Percentiles rank a stretch among this genome's conserved stretches.
Evolutionary conservation across 2,329 filamentous ascomycete species (phyloP).

Genomic region (Cadophora sp.): DNA sequence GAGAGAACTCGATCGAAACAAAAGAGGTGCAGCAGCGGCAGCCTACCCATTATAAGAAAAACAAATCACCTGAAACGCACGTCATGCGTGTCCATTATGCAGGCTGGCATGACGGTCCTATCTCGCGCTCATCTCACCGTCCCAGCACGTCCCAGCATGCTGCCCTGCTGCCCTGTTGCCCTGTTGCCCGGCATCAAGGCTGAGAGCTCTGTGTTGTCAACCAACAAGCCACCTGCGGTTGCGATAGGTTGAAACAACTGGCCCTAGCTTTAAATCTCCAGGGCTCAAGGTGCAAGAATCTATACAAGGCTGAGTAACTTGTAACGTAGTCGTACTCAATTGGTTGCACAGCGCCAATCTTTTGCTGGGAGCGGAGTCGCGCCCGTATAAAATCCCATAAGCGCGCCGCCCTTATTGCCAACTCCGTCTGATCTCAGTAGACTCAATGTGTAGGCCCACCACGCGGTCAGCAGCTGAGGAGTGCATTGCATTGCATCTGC

Average conservation of each 20-base stretch:
- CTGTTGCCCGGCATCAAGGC: conserved; percentile 2
- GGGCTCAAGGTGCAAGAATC: conserved; percentile 7
- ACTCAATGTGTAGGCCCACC: background rate
- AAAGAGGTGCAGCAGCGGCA: background rate
- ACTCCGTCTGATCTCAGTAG: background rate
- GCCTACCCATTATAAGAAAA: conserved; percentile 3
- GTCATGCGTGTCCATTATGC: conserved; percentile 15
- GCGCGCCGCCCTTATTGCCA: background rate
- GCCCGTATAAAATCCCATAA: conserved; percentile 10
- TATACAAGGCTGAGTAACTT: conserved; percentile 10
- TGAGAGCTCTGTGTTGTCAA: conserved; percentile 15
- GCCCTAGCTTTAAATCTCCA: background rate
- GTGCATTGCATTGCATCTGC: conserved; percentile 7
- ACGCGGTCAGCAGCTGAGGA: background rate
- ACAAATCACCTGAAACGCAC: conserved; percentile 4
- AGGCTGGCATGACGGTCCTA: background rate
- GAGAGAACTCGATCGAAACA: background rate
- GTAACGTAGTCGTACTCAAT: conserved; percentile 10
- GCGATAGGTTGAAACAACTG: conserved; percentile 6
- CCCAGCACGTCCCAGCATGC: no score
- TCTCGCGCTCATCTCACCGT: conserved; percentile 1
- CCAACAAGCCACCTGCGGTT: conserved; percentile 14
- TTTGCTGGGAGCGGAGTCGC: background rate
- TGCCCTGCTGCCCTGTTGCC: no score
- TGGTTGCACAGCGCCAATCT: conserved; percentile 6